phyloP scores from a whole-genome alignment of 2,329 filamentous ascomycete species.

The Claviceps africana region DNA sequence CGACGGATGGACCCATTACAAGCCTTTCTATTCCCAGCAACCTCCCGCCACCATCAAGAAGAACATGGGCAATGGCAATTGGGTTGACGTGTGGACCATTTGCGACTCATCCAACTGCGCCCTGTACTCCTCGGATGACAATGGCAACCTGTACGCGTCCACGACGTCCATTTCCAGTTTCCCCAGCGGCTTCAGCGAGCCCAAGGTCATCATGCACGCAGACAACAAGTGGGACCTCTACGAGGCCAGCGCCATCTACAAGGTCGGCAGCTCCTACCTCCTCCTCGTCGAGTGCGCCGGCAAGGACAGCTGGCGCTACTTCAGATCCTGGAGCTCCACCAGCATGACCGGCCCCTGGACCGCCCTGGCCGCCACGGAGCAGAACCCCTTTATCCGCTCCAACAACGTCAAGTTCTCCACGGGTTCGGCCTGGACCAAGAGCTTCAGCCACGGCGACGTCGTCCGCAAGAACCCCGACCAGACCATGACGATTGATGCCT shows the following conservation, averaged over 20 bases:
- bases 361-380: slow-evolving; percentile 38
- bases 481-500: slow-evolving; percentile 48
- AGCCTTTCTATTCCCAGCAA: not conserved
- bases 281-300: slow-evolving; percentile 56
- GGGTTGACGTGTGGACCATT: slow-evolving; percentile 51
- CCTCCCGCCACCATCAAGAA: slow-evolving; percentile 22
- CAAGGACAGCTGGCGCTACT: slow-evolving; percentile 38
- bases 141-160: slow-evolving; percentile 50
- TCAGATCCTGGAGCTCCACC: slow-evolving; percentile 51
- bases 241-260: slow-evolving; percentile 55
- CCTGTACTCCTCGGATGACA: slow-evolving; percentile 54
- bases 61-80: slow-evolving; percentile 32
- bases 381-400: slow-evolving; percentile 48
- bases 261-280: slow-evolving; percentile 42
- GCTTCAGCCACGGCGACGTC: slow-evolving; percentile 53
- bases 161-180: slow-evolving; percentile 50
- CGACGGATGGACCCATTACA: not conserved
- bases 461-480: slow-evolving; percentile 43
- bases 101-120: slow-evolving; percentile 49
- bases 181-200: slow-evolving; percentile 43
- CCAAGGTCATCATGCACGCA: slow-evolving; percentile 37
- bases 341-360: slow-evolving; percentile 45
- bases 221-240: slow-evolving; percentile 39
- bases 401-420: slow-evolving; percentile 36
- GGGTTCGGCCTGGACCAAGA: slow-evolving; percentile 46